Conservation (phyloP, 2,329 filamentous ascomycete genomes). For the Seiridium unicorne region DNA sequence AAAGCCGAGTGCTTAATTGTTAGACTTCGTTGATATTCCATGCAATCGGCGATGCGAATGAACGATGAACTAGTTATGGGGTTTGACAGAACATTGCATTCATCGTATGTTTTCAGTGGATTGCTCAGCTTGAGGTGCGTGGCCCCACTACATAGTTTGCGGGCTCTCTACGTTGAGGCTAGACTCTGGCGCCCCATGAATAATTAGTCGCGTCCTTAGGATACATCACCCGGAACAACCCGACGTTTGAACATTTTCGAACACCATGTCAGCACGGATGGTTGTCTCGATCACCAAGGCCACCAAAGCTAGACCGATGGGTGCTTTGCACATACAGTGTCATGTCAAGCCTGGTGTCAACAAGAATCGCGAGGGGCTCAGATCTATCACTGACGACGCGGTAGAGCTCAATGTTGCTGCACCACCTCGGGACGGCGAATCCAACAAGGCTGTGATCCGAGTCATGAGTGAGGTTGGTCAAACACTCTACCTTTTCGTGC, state of each 20-base stretch:
- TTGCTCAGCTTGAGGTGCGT: no score
- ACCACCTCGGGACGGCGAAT: slow-evolving; percentile 63
- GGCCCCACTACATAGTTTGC: no score
- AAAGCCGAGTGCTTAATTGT: no score
- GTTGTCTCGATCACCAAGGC: slow-evolving; percentile 48
- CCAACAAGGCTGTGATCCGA: slow-evolving; percentile 64
- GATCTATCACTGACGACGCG: slow-evolving; percentile 50
- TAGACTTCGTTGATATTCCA: no score
- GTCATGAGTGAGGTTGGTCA: slow-evolving; percentile 56
- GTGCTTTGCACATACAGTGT: slow-evolving; percentile 59
- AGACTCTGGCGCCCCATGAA: not conserved
- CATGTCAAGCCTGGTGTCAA: slow-evolving; percentile 66
- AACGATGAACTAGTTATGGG: no score
- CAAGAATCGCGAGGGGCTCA: slow-evolving; percentile 60
- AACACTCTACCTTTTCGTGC: slow-evolving; percentile 9
- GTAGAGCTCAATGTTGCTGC: slow-evolving; percentile 67
- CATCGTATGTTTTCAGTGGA: no score
- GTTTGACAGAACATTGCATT: no score
- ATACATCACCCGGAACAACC: not conserved
- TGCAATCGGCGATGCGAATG: no score
- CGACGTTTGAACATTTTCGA: no score
- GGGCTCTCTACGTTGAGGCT: no score
- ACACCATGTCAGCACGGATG: slow-evolving; percentile 35
- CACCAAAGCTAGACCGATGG: slow-evolving; percentile 30
- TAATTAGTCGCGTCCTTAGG: not conserved